Conservation (phyloP, 1,284 basidiomycete species). For the Moesziomyces parantarcticus region DNA sequence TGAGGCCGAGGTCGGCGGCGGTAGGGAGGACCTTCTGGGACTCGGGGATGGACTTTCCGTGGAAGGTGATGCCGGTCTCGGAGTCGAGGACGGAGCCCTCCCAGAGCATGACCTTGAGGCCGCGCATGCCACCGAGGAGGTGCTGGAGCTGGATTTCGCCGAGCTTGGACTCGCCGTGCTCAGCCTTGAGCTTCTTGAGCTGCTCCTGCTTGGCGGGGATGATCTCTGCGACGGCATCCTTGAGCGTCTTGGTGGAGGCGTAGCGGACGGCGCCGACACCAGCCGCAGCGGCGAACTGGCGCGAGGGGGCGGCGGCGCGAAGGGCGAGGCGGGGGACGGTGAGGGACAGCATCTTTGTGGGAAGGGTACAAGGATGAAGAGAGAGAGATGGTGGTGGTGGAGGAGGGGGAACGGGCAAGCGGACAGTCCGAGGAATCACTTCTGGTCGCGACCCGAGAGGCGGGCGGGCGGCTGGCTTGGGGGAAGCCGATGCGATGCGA, state of each 20-base stretch:
- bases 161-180: constrained; percentile 60
- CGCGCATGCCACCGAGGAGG: constrained; percentile 67
- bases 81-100: constrained; percentile 67
- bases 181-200: constrained; percentile 65
- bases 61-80: constrained; percentile 67
- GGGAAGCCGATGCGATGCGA: background rate
- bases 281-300: constrained; percentile 62
- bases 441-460: too few species aligned
- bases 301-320: constrained; percentile 56
- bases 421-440: background rate
- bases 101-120: constrained; percentile 68
- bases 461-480: too few species aligned
- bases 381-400: constrained; percentile 24
- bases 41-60: constrained; percentile 66
- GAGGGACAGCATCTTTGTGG: constrained; percentile 60
- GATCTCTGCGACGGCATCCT: constrained; percentile 65
- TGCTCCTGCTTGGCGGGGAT: constrained; percentile 67
- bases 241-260: constrained; percentile 65
- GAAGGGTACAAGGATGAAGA: constrained; percentile 12
- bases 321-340: constrained; percentile 63
- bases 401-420: background rate
- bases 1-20: constrained; percentile 62
- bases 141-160: constrained; percentile 65
- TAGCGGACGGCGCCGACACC: constrained; percentile 55
- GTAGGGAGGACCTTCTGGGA: constrained; percentile 66